Evolutionary conservation across 108 stramenopile species (phyloP).

Genomic region (Epithemia pelagica): DNA sequence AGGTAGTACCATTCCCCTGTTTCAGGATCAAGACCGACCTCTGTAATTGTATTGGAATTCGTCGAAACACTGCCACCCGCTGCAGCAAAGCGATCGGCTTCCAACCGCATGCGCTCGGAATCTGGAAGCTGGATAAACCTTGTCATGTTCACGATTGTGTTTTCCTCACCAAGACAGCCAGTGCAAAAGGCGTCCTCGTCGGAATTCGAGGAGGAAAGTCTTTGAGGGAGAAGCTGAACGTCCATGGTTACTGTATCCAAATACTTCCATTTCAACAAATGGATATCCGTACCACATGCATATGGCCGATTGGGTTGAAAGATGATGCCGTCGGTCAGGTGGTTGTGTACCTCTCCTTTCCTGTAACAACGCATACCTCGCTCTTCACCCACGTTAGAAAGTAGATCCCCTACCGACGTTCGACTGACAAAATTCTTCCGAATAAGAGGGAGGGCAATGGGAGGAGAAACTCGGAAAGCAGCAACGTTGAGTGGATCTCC

Average conservation of each 20-base stretch:
- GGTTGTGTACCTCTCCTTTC: conserved; percentile 70
- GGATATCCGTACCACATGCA: conserved; percentile 79
- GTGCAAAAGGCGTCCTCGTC: conserved; percentile 49
- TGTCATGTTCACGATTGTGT: conserved; percentile 75
- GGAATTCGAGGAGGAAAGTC: conserved; percentile 2
- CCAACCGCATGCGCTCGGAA: conserved; percentile 71
- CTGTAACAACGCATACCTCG: conserved; percentile 69
- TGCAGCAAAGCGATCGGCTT: conserved; percentile 53
- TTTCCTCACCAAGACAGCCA: conserved; percentile 72
- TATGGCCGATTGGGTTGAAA: conserved; percentile 88
- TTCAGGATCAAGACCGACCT: conserved; percentile 83
- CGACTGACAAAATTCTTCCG: conserved; percentile 86
- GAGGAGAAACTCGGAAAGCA: conserved; percentile 50
- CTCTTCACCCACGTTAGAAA: conserved; percentile 68
- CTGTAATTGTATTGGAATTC: conserved; percentile 62
- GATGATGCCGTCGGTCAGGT: conserved; percentile 93
- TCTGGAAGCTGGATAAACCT: conserved; percentile 63
- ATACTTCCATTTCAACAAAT: conserved; percentile 96
- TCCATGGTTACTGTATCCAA: conserved; percentile 94
- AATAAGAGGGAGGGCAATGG: conserved; percentile 66
- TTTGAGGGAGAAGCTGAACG: conserved; percentile 67
- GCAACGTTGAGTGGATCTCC: conserved; percentile 21
- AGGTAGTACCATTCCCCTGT: conserved; percentile 90
- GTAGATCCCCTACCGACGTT: conserved; percentile 53
- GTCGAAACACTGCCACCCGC: not conserved